Percentiles rank a stretch among this genome's conserved stretches.
phyloP scores from a whole-genome alignment of 805 yeast genomes.

The Pichia rugopelliculosa region DNA sequence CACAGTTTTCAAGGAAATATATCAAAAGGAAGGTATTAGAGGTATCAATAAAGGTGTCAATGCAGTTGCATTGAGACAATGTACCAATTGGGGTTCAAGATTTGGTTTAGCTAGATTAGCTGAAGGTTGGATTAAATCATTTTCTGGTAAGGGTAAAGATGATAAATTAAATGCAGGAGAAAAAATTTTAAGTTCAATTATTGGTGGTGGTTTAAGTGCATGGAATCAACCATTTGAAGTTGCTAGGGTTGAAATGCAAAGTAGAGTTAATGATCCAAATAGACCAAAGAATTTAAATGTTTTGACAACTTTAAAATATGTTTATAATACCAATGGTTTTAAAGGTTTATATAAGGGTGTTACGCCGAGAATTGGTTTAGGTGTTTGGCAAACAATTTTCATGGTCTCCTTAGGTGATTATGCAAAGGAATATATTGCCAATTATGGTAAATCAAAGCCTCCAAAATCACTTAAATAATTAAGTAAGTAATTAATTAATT shows the following conservation, averaged over 20 bases:
- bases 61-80: conserved; percentile 97
- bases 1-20: conserved; percentile 81
- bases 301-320: conserved; percentile 67
- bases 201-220: conserved; percentile 96
- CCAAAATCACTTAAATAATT: conserved; percentile 5
- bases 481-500: background rate
- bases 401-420: conserved; percentile 98
- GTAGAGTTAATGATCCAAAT: conserved; percentile 87
- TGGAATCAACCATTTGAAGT: conserved; percentile 99
- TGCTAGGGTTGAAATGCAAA: conserved; percentile 96
- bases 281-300: conserved; percentile 90
- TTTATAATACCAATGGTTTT: conserved; percentile 74
- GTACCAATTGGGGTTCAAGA: conserved; percentile 99
- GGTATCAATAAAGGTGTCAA: conserved; percentile 98
- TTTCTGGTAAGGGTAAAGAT: conserved; percentile 48
- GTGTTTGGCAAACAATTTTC: conserved; percentile 97
- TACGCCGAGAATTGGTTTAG: conserved; percentile 92
- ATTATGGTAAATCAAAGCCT: conserved; percentile 8
- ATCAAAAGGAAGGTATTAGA: conserved; percentile 75
- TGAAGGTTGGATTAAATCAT: conserved; percentile 69
- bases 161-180: conserved; percentile 65
- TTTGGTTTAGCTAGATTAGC: conserved; percentile 90
- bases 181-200: conserved; percentile 74
- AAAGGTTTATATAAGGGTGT: conserved; percentile 94
- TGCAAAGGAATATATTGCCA: conserved; percentile 65